A percentile compares a stretch with the other conserved stretches of the same genome.
These are phyloP conservation scores for Phytopythium oedochilum DNA, from an alignment of 352 stramenopile species.

Conservation along the genomic window DNA sequence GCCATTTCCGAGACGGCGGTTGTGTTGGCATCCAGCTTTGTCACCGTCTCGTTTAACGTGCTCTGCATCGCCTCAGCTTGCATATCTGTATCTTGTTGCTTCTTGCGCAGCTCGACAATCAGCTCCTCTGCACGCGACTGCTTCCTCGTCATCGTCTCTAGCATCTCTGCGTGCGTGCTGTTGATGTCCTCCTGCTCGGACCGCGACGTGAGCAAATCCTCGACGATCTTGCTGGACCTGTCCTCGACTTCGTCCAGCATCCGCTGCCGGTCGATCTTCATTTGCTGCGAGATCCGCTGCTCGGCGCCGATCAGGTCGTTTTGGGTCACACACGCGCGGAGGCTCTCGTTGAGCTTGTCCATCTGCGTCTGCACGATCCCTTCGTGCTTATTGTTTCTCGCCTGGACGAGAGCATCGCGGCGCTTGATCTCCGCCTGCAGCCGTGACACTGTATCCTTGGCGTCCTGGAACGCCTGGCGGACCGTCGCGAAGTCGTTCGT, in stretches of 20 bases:
- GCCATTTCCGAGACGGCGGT: conserved; percentile 33
- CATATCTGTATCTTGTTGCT: conserved; percentile 33
- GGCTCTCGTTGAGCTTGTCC: conserved; percentile 73
- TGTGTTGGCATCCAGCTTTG: conserved; percentile 39
- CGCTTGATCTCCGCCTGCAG: conserved; percentile 82
- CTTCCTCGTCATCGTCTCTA: conserved; percentile 48
- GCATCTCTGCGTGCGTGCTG: conserved; percentile 61
- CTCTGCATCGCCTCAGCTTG: conserved; percentile 32
- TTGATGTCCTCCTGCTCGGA: conserved; percentile 84
- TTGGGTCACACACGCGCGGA: conserved; percentile 66
- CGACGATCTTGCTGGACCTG: conserved; percentile 59
- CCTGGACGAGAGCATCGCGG: conserved; percentile 70
- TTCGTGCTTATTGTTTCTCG: conserved; percentile 76
- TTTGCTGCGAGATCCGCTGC: conserved; percentile 69
- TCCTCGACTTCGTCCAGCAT: conserved; percentile 59
- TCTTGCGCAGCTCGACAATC: conserved; percentile 46
- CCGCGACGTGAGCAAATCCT: conserved; percentile 51
- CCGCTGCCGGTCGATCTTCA: conserved; percentile 53
- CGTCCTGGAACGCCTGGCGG: conserved; percentile 58
- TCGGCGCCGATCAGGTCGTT: conserved; percentile 77
- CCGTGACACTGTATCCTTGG: conserved; percentile 63
- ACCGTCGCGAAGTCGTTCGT: conserved; percentile 67
- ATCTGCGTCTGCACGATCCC: conserved; percentile 60
- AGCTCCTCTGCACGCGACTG: conserved; percentile 50
- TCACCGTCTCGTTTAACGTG: conserved; percentile 50